Base-by-base conservation (phyloP, 768 basidiomycete genomes). In the Suillus weaverae region DNA sequence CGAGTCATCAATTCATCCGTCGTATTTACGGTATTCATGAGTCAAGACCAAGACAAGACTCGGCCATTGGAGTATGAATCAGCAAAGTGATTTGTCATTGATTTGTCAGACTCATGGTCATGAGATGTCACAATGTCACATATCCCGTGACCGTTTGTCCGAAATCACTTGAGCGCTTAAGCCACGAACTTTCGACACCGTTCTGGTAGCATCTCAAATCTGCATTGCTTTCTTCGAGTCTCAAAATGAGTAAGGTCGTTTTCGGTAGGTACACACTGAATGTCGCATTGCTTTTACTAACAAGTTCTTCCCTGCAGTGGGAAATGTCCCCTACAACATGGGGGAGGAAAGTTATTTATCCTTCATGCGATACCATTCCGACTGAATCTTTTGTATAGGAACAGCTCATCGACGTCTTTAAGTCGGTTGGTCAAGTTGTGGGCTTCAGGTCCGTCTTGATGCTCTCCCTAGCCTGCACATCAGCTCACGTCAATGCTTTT, bases 251-350 rank as follows among this genome's bases (percentile, higher is more conserved):
- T 70, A 89, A 88, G 75, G 89, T 90, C 9, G 89, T 90, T 18
- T 90, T 90, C 67, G 89, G 90, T 90, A 69, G 63, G 85, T 77
- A 10, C 36, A 18, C 64, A 35, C 16, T 39, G 39, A 11, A 18
- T 30, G 4, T 57, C n/a, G 38, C 3, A 9, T 16, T n/a, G 1
- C 32, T 22, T 64, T 22, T 11, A 26, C 48, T 38, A 20, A 59
- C 44, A 9, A 54, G 38, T 59, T 62, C 62, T 44, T 39, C 62
- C 14, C 32, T 36, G 50, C 67, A 91, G 92, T 94, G 56, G 92
- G 92, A 64, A 94, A 94, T 84, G 92, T 94, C 9, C 92, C 92
- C 30, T 94, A 94, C 78, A 93, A 89, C 71, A 93, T 94, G 89
- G 89, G 86, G 50, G 92, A 94, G 81, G 86, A 76, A 74, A 48